Percentiles rank a stretch among this genome's conserved stretches.
Conservation (phyloP, 352 stramenopile genomes). For the Aphanomyces invadans region DNA sequence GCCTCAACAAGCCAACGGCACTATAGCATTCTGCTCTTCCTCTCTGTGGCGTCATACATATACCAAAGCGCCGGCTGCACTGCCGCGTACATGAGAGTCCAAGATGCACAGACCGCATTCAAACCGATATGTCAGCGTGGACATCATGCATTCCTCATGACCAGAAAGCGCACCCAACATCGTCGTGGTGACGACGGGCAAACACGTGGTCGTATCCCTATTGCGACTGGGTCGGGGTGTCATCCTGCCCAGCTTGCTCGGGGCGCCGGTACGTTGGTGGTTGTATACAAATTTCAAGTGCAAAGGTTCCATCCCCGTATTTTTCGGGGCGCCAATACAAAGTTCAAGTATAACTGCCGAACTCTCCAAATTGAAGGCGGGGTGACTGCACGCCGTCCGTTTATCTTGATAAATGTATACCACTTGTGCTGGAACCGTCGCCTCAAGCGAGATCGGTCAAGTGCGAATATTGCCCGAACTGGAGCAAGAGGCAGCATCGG, state of each 20-base stretch:
- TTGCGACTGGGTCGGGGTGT: background rate
- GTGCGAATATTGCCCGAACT: constrained; percentile 16
- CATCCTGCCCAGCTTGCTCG: background rate
- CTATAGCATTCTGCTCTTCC: no score
- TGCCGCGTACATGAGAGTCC: no score
- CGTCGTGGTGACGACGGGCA: no score
- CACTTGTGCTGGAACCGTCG: background rate
- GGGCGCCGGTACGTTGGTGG: background rate
- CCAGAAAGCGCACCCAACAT: no score
- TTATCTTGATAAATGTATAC: constrained; percentile 2
- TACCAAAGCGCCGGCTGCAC: no score
- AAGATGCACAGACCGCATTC: no score
- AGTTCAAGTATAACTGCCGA: background rate
- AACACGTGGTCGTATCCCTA: no score
- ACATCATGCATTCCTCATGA: no score
- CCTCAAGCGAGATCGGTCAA: background rate
- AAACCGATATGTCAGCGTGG: no score
- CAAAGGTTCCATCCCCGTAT: background rate
- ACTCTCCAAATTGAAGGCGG: background rate
- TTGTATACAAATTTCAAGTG: background rate
- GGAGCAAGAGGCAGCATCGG: no score
- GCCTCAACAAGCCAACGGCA: no score
- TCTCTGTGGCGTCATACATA: no score
- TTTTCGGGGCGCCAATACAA: background rate
- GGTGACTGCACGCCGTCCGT: background rate